Evolutionary conservation across 2,329 filamentous ascomycete genomes (phyloP), one percentile per base, ranked within the genome.

Genomic region (Amylocarpus encephaloides): DNA sequence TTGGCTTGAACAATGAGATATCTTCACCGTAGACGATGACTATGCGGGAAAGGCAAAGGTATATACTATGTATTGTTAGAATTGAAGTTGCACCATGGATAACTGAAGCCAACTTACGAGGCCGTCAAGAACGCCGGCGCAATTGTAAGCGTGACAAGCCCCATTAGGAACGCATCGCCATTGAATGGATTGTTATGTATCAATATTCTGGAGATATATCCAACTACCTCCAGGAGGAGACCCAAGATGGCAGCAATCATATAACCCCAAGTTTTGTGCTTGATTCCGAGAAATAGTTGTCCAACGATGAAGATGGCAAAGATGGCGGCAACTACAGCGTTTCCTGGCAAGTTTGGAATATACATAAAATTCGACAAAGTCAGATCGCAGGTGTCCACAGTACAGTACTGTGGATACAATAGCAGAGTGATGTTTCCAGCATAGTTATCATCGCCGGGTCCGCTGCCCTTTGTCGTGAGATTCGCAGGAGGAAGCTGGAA

Each of bases 41-140:
- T 54, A 82, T 71, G 46, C 80, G 75, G 34, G 78, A 77, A 3
- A 68, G 69, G 50, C 81, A 59, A 55, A 85, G 74, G 68, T 84
- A 85, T 65, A 84, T 76, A 5, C 49, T 48, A 10, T 41, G 18
- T 19, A 34, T 33, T n/a, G 22, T 34, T 40, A 38, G 40, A 15
- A 16, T 36, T 36, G 15, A 19, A 26, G 6, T 6, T 63, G 16
- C 35, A 30, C 22, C 18, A 30, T 18, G 10, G 19, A 26, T 6
- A 10, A 7, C 34, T 16, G 11, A 11, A 11, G 15, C 18, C 6
- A 51, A 52, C 50, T 43, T 52, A 59, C 53, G 73, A 75, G 56
- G 80, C 78, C 66, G 79, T 80, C 66, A 83, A 70, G 51, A 84
- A 72, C 29, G 80, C 60, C 2, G 61, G 62, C 6, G 60, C 60